These are phyloP conservation scores for Malassezia yamatoensis DNA, from an alignment of 1,284 basidiomycete genomes.

Conservation along the genomic window DNA sequence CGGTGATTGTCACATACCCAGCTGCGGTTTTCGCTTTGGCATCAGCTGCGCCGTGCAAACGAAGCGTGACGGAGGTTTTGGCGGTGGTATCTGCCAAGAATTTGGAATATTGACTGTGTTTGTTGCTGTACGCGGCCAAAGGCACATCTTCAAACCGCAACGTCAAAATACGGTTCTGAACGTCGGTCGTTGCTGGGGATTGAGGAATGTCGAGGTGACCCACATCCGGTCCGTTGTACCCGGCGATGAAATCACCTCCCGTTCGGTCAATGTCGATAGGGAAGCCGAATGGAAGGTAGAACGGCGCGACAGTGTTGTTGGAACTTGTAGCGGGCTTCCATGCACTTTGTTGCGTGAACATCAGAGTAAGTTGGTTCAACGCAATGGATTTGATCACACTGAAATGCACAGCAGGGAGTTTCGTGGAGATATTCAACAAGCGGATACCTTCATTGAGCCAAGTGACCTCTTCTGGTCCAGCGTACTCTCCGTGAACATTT, in stretches of 20 bases:
- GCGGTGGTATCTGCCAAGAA: conserved; percentile 63
- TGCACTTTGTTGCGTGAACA: conserved; percentile 56
- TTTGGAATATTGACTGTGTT: conserved; percentile 55
- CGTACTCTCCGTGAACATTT: conserved; percentile 58
- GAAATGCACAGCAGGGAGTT: conserved; percentile 61
- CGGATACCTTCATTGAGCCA: conserved; percentile 70
- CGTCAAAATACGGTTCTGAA: conserved; percentile 58
- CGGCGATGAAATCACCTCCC: conserved; percentile 58
- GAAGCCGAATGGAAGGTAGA: conserved; percentile 63
- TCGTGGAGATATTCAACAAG: conserved; percentile 56
- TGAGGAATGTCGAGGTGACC: conserved; percentile 60
- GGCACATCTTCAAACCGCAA: conserved; percentile 59
- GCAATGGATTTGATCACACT: conserved; percentile 60
- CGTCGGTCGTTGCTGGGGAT: conserved; percentile 58
- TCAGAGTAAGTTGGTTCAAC: conserved; percentile 58
- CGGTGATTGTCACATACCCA: conserved; percentile 56
- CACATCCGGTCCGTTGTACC: conserved; percentile 55
- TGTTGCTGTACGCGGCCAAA: conserved; percentile 55
- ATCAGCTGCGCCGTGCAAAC: conserved; percentile 57
- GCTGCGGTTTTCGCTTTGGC: conserved; percentile 60
- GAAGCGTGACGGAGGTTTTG: conserved; percentile 53
- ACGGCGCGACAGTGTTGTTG: conserved; percentile 57
- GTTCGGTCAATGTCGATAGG: conserved; percentile 60
- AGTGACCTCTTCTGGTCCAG: conserved; percentile 57
- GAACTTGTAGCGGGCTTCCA: conserved; percentile 56